Evolutionary conservation across 2,329 filamentous ascomycete species (phyloP).

Genomic region (Thielaviopsis populi): DNA sequence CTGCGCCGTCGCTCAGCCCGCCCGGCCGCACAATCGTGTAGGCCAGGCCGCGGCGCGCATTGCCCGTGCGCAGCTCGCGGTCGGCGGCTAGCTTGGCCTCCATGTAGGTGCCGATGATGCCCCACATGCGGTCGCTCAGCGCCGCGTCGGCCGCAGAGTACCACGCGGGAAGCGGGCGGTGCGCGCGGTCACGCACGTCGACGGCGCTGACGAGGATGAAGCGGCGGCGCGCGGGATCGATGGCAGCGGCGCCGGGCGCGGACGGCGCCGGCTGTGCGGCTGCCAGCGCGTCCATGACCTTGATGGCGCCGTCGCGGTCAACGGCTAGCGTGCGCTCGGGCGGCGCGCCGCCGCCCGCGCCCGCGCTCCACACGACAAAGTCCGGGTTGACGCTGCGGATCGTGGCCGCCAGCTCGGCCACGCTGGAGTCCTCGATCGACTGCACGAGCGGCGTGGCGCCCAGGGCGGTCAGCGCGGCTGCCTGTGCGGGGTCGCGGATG

Average conservation of each 20-base stretch:
- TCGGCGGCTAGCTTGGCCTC: slow-evolving; percentile 31
- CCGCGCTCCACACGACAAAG: slow-evolving; percentile 24
- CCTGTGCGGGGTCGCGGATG: slow-evolving; percentile 24
- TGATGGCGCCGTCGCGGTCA: slow-evolving; percentile 32
- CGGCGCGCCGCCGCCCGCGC: slow-evolving; percentile 19
- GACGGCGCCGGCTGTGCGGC: slow-evolving; percentile 18
- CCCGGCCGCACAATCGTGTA: slow-evolving; percentile 33
- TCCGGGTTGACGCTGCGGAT: slow-evolving; percentile 25
- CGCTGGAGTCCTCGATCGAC: slow-evolving; percentile 27
- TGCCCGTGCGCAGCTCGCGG: slow-evolving; percentile 26
- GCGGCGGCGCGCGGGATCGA: slow-evolving; percentile 24
- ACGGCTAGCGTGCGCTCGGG: slow-evolving; percentile 30
- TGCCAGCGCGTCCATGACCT: slow-evolving; percentile 31
- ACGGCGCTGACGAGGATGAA: slow-evolving; percentile 32
- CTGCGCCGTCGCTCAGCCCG: slow-evolving; percentile 26
- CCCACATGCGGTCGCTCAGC: slow-evolving; percentile 26
- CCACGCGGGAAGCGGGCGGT: slow-evolving; percentile 28
- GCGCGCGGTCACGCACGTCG: slow-evolving; percentile 28
- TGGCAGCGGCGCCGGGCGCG: slow-evolving; percentile 19
- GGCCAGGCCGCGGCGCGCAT: slow-evolving; percentile 23
- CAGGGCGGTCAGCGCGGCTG: slow-evolving; percentile 25
- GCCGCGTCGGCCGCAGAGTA: slow-evolving; percentile 27
- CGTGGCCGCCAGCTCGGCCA: slow-evolving; percentile 25
- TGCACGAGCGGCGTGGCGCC: slow-evolving; percentile 31
- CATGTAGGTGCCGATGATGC: slow-evolving; percentile 27